phyloP scores from a whole-genome alignment of 2,329 filamentous ascomycete genomes.

The Aureobasidium mangrovei region DNA sequence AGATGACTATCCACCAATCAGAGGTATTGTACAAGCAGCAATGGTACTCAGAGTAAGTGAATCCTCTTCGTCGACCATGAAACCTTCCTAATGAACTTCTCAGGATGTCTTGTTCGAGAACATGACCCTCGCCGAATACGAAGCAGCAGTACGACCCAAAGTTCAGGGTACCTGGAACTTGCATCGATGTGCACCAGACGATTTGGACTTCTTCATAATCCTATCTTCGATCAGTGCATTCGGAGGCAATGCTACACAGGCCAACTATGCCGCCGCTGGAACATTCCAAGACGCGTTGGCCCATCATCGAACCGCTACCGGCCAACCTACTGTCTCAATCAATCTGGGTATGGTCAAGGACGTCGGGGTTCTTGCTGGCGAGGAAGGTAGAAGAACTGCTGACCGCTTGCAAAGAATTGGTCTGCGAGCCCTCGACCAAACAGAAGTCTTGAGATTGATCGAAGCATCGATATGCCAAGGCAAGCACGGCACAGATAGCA shows the following conservation, averaged over 20 bases:
- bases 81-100: not conserved
- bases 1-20: not conserved
- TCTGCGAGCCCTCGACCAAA: no score
- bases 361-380: no score
- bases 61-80: no score
- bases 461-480: no score
- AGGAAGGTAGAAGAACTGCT: no score
- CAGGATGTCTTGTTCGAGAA: not conserved
- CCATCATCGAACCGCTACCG: no score
- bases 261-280: conserved; percentile 17
- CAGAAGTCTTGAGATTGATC: no score
- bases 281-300: no score
- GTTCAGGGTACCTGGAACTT: conserved; percentile 25
- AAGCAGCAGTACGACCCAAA: conserved; percentile 20
- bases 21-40: not conserved
- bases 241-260: conserved; percentile 12
- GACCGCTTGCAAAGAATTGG: no score
- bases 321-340: no score
- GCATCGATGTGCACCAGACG: conserved; percentile 14
- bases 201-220: conserved; percentile 25
- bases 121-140: conserved; percentile 21
- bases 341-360: no score
- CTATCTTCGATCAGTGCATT: conserved; percentile 15
- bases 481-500: no score
- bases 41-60: not conserved